Conservation (phyloP, 2,329 filamentous ascomycete genomes). For the Aspergillus pseudoviridinutans region DNA sequence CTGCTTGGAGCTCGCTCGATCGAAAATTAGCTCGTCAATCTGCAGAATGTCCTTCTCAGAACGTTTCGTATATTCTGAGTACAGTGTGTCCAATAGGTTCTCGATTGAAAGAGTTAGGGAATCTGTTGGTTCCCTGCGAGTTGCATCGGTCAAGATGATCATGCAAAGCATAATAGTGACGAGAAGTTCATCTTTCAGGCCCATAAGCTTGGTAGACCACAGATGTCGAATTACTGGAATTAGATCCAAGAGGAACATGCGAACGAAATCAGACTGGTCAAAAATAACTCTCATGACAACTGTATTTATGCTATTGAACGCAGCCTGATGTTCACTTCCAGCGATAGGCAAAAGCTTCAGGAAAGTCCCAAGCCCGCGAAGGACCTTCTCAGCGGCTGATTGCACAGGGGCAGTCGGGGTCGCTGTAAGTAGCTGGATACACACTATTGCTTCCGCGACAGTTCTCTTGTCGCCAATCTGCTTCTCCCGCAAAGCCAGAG, state of each 20-base stretch:
- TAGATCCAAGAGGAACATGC: constrained; percentile 56
- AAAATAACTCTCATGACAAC: constrained; percentile 63
- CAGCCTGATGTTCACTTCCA: constrained; percentile 64
- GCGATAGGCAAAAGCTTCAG: constrained; percentile 58
- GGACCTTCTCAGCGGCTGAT: constrained; percentile 53
- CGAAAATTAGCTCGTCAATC: constrained; percentile 69
- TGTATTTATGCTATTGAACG: constrained; percentile 71
- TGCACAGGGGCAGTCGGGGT: constrained; percentile 65
- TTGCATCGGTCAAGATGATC: constrained; percentile 51
- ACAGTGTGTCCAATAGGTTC: constrained; percentile 67
- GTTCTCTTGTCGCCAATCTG: constrained; percentile 30
- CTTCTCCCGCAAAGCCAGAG: constrained; percentile 23
- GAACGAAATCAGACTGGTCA: constrained; percentile 63
- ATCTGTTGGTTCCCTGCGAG: constrained; percentile 34
- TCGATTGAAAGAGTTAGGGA: constrained; percentile 49
- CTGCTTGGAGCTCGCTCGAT: constrained; percentile 21
- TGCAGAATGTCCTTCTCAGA: constrained; percentile 69
- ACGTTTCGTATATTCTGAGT: constrained; percentile 71
- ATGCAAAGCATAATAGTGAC: constrained; percentile 66
- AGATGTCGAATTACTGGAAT: constrained; percentile 69
- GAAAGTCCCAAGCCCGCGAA: constrained; percentile 56
- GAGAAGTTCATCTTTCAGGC: constrained; percentile 72
- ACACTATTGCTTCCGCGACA: constrained; percentile 58
- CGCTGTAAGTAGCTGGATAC: constrained; percentile 60
- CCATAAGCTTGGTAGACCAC: constrained; percentile 69